A percentile compares a stretch with the other conserved stretches of the same genome.
phyloP scores from a whole-genome alignment of 805 yeast species.

The Blastobotrys peoriensis region DNA sequence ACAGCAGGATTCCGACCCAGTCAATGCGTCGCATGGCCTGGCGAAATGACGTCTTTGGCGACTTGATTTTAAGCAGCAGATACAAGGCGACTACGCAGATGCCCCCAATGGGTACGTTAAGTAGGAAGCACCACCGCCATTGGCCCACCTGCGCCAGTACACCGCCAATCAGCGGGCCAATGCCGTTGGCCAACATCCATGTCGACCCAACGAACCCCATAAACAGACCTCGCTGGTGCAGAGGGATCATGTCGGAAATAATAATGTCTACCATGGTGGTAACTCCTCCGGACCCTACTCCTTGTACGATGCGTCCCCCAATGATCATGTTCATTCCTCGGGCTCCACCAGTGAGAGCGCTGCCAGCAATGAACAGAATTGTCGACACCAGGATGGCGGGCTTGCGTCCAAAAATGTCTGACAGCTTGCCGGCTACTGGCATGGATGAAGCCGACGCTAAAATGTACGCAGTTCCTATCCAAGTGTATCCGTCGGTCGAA shows the following conservation, averaged over 20 bases:
- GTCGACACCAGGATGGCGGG: constrained; percentile 34
- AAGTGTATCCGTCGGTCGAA: constrained; percentile 38
- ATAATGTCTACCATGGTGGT: constrained; percentile 49
- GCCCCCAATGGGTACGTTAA: constrained; percentile 38
- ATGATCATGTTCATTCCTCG: constrained; percentile 49
- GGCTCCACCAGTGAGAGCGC: constrained; percentile 38
- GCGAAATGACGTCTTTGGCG: constrained; percentile 36
- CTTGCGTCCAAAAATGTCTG: constrained; percentile 42
- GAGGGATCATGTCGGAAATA: constrained; percentile 38
- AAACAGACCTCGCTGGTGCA: constrained; percentile 20
- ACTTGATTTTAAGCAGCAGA: constrained; percentile 18
- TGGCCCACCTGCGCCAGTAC: constrained; percentile 38
- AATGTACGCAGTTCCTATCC: constrained; percentile 63
- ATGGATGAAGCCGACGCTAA: constrained; percentile 58
- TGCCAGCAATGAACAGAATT: constrained; percentile 36
- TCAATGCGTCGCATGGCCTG: constrained; percentile 45
- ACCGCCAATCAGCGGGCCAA: constrained; percentile 54
- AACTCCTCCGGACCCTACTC: constrained; percentile 65
- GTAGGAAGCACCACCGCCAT: constrained; percentile 52
- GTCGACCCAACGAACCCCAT: constrained; percentile 21
- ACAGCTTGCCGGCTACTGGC: constrained; percentile 58
- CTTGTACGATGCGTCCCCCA: constrained; percentile 61
- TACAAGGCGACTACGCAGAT: constrained; percentile 24
- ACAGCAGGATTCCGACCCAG: constrained; percentile 46
- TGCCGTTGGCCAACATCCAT: constrained; percentile 26